Base-by-base conservation (phyloP, 805 yeast genomes). In the Candida vartiovaarae region DNA sequence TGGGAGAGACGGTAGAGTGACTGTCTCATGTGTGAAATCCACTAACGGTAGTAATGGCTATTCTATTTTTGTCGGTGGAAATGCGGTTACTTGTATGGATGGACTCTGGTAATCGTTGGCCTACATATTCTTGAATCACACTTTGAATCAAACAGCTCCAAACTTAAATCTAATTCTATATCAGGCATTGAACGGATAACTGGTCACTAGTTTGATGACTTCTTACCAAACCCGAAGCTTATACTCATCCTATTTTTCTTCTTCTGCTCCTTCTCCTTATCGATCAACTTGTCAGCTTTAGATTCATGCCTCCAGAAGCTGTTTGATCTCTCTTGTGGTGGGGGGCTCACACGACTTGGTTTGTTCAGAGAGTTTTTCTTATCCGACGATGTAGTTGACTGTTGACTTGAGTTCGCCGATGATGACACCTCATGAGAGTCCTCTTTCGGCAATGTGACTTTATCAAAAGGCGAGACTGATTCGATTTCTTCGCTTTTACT, bases 1-100 rank as follows among this genome's bases (percentile, higher is more conserved):
- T 73, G 8, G 53, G 1, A 63, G 78, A 56, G 65, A 64, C 43
- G 77, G 75, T 7, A 47, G 50, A 4, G 47, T 71, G 24, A 34
- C 29, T 6, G 65, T 68, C 3, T 33, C 32, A 0, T 52, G 67
- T 6, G 47, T 49, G 1, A 50, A 48, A 32, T 34, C 35, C 11
- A 31, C 31, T 3, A 45, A 42, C 6, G 54, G 48, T 3, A 36
- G 40, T 2, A 41, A 46, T 36, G 39, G 38, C 10, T 37, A 36
- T 27, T 28, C 42, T 15, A 43, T 65, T 27, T 47, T 49, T 29
- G 68, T 72, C 26, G 73, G 71, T 23, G 78, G 78, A 3, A 43
- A 61, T 25, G 70, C 70, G 3, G 45, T 63, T 0, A 66, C 74
- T 10, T 55, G 63, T 26, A 45, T 72, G 3, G 54, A 61, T 24